Evolutionary conservation across 2,329 filamentous ascomycete genomes (phyloP).

Genomic region (Fusarium austroafricanum): DNA sequence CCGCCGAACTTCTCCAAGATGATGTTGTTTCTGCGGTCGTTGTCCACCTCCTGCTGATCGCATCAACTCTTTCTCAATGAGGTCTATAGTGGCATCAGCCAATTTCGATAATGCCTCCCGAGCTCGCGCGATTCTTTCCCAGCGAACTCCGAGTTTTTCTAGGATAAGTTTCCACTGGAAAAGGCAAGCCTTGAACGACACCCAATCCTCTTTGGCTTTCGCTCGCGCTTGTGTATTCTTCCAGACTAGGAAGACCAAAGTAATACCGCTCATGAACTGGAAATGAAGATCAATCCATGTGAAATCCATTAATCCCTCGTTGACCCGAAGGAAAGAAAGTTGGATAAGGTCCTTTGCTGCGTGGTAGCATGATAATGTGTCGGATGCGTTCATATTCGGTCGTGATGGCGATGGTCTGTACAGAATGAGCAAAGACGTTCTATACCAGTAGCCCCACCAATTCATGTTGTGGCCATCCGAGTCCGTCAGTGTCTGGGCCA

Average conservation of each 20-base stretch:
- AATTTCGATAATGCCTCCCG: constrained; percentile 10
- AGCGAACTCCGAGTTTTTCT: background rate
- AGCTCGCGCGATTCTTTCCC: constrained; percentile 5
- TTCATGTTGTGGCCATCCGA: background rate
- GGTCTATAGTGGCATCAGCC: constrained; percentile 16
- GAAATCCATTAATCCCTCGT: constrained; percentile 4
- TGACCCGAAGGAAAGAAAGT: constrained; percentile 11
- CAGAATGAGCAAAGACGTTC: constrained; percentile 9
- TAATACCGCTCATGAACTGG: constrained; percentile 22
- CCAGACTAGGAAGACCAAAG: constrained; percentile 8
- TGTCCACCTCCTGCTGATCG: background rate
- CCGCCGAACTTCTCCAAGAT: background rate
- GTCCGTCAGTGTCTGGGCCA: background rate
- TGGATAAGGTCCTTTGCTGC: constrained; percentile 14
- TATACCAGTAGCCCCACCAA: constrained; percentile 24
- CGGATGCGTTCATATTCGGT: background rate
- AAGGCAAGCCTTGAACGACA: background rate
- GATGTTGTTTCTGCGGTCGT: background rate
- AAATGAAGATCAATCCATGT: constrained; percentile 20
- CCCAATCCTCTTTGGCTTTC: constrained; percentile 7
- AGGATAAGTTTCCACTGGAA: constrained; percentile 15
- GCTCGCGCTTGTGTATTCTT: background rate
- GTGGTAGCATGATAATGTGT: constrained; percentile 3
- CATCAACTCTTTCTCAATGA: constrained; percentile 2
- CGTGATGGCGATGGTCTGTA: background rate